phyloP scores from a whole-genome alignment of 371 early-diverging fungal species.

The Lichtheimia hyalospora region DNA sequence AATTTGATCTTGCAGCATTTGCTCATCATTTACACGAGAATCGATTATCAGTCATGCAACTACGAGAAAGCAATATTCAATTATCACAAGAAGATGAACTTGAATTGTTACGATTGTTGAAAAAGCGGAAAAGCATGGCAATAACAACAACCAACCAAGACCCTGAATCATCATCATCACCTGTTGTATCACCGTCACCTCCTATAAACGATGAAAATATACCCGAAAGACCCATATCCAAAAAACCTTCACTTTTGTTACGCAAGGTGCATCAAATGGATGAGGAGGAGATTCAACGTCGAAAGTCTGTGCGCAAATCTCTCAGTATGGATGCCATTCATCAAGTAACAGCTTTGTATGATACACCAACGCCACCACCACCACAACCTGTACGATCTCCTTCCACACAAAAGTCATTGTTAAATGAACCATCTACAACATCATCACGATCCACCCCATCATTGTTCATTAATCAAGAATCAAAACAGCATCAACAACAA shows the following conservation, averaged over 20 bases:
- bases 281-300: slow-evolving; percentile 3
- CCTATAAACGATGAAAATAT: neutral
- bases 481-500: no score
- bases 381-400: neutral
- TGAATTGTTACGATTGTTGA: slow-evolving; percentile 32
- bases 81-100: slow-evolving; percentile 47
- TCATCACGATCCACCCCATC: no score
- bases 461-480: no score
- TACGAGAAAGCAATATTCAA: slow-evolving; percentile 30
- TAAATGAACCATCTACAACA: neutral
- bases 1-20: slow-evolving; percentile 40
- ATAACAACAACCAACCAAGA: neutral
- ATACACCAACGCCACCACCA: neutral
- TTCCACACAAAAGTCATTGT: no score
- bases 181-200: neutral
- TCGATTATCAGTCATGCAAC: slow-evolving; percentile 40
- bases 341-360: slow-evolving; percentile 2
- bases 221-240: slow-evolving; percentile 10
- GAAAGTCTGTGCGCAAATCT: slow-evolving; percentile 15
- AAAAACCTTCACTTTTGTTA: slow-evolving; percentile 19
- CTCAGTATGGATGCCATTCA: slow-evolving; percentile 17
- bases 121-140: slow-evolving; percentile 19
- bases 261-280: slow-evolving; percentile 10
- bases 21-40: slow-evolving; percentile 46
- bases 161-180: neutral